Conservation (phyloP, 2,329 filamentous ascomycete species). For the Dothiorella sarmentorum region DNA sequence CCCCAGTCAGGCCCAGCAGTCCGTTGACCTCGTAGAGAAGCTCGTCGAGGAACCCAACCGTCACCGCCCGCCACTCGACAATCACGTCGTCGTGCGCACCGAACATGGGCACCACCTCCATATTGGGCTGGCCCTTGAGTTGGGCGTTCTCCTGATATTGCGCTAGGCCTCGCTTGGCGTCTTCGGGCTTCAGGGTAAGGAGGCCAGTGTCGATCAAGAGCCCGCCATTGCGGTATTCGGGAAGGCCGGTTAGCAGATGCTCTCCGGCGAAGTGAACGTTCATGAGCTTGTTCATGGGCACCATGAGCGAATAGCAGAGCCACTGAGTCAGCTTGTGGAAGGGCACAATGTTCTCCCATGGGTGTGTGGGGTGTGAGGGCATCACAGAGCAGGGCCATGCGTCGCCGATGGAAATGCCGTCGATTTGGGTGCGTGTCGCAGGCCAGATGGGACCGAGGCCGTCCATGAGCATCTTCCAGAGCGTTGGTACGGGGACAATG, state of each 20-base stretch:
- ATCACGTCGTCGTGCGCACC: slow-evolving; percentile 71
- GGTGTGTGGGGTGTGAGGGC: slow-evolving; percentile 66
- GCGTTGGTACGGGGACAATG: slow-evolving; percentile 77
- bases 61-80: slow-evolving; percentile 74
- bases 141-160: slow-evolving; percentile 68
- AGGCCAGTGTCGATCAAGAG: slow-evolving; percentile 83
- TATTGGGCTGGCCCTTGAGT: slow-evolving; percentile 66
- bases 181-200: slow-evolving; percentile 68
- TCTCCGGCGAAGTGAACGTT: slow-evolving; percentile 76
- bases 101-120: slow-evolving; percentile 73
- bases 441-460: slow-evolving; percentile 89
- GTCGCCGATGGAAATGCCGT: slow-evolving; percentile 83
- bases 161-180: slow-evolving; percentile 67
- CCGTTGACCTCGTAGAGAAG: slow-evolving; percentile 67
- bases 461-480: slow-evolving; percentile 89
- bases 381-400: slow-evolving; percentile 89
- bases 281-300: slow-evolving; percentile 79
- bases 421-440: slow-evolving; percentile 75
- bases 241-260: slow-evolving; percentile 81
- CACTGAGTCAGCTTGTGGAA: slow-evolving; percentile 96
- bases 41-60: slow-evolving; percentile 71
- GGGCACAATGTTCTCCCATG: slow-evolving; percentile 79
- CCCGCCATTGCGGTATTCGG: slow-evolving; percentile 90
- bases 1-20: slow-evolving; percentile 64
- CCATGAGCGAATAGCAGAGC: slow-evolving; percentile 92